phyloP scores from a whole-genome alignment of 2,329 filamentous ascomycete genomes.

The Neofusicoccum parvum region DNA sequence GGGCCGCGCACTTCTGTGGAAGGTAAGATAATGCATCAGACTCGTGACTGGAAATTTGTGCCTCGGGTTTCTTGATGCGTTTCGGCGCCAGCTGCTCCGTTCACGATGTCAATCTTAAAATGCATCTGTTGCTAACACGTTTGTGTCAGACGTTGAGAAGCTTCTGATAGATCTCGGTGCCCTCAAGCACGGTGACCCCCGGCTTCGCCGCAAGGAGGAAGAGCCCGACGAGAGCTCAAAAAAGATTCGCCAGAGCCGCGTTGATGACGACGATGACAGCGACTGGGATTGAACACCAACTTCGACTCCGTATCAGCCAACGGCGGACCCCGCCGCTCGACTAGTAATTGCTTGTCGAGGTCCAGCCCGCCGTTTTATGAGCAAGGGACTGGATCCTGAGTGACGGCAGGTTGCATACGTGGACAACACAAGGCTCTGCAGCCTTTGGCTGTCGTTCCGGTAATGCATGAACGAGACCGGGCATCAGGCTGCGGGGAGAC shows the following conservation, averaged over 20 bases:
- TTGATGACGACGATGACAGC: slow-evolving; percentile 53
- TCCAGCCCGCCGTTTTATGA: background rate
- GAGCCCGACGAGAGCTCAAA: slow-evolving; percentile 56
- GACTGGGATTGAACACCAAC: slow-evolving; percentile 58
- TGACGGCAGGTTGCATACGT: slow-evolving; percentile 7
- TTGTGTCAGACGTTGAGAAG: slow-evolving; percentile 68
- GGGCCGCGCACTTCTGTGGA: slow-evolving; percentile 50
- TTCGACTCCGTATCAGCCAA: background rate
- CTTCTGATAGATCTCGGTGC: slow-evolving; percentile 82
- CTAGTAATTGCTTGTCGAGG: background rate
- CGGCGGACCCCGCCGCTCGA: background rate
- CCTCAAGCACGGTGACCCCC: slow-evolving; percentile 74
- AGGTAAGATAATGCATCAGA: slow-evolving; percentile 25
- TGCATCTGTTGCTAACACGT: slow-evolving; percentile 6
- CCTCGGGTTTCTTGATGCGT: background rate
- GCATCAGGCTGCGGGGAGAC: slow-evolving; percentile 5
- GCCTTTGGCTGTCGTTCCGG: background rate
- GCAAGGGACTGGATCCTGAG: background rate
- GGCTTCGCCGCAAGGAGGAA: slow-evolving; percentile 65
- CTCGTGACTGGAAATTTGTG: background rate
- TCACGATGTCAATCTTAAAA: background rate
- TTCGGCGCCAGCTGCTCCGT: background rate
- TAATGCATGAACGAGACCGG: background rate
- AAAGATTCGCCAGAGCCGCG: slow-evolving; percentile 55
- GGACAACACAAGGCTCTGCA: background rate